Evolutionary conservation across 225 moss, liverwort and hornwort species (phyloP), one percentile per base, ranked within the genome.

Genomic region (Asterella californica): DNA sequence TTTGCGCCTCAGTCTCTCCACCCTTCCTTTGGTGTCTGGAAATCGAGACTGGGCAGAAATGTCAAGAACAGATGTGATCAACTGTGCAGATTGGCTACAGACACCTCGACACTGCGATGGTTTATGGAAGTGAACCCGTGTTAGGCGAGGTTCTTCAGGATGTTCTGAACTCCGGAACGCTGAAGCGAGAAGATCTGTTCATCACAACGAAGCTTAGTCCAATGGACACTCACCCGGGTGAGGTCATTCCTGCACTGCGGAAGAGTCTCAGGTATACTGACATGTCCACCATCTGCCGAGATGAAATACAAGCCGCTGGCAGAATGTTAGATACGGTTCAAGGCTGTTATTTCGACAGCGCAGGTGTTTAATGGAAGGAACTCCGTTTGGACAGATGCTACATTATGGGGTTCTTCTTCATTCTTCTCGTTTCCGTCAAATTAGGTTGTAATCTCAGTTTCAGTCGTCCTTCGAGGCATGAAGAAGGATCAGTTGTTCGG

Each of bases 111-210:
- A 94, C 94, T 5, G 94, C 92, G 24, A 82, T 64, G 36, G 78
- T 86, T 18, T 94, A 94, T 81, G 84, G 87, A 74, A 89, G 87
- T 68, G 94, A 94, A 36, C 32, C 61, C 62, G 38, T 83, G n/a
- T 66, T 92, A n/a, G 92, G 92, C 1, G 81, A 85, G 59, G 94
- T 81, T 0, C 72, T 94, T 27, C 77, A 83, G 34, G 92, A 94
- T 74, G 90, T 89, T 30, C 87, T 92, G 77, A 82, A 87, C 47
- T 74, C 80, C 73, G 85, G 90, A 69, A 76, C 87, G 30, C 87
- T 89, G 61, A 91, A 87, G 84, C 82, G 94, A 36, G 91, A 94
- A 81, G 94, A 94, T 25, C 53, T 94, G 29, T 92, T 89, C 63
- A 83, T 94, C 76, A 92, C 91, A 14, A 89, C 94, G 15, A 92